Evolutionary conservation across 2,329 filamentous ascomycete species (phyloP).

Genomic region (Cryphonectria japonica): DNA sequence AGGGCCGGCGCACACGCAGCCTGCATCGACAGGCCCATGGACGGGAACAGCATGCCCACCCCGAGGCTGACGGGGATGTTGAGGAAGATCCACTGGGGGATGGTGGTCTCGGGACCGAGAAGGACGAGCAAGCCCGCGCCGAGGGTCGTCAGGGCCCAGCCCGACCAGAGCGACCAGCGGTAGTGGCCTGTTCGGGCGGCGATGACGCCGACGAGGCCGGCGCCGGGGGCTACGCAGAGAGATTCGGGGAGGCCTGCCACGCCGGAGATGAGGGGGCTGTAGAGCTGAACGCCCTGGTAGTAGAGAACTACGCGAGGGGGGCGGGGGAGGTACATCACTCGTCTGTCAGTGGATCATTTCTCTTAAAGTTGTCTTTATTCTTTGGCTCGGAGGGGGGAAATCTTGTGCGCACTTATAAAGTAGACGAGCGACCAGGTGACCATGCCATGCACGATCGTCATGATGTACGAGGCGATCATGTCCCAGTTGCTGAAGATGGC

Average conservation of each 20-base stretch:
- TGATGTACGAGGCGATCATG: conserved; percentile 45
- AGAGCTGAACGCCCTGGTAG: conserved; percentile 56
- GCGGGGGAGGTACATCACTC: too few relatives aligned
- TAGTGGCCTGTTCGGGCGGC: conserved; percentile 62
- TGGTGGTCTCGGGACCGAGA: conserved; percentile 52
- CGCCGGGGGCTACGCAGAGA: conserved; percentile 66
- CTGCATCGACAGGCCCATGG: conserved; percentile 67
- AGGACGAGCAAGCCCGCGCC: conserved; percentile 60
- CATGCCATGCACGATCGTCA: conserved; percentile 61
- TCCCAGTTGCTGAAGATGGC: conserved; percentile 53
- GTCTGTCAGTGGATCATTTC: not conserved
- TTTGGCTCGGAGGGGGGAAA: not conserved
- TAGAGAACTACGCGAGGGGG: conserved; percentile 40
- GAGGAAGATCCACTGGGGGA: conserved; percentile 62
- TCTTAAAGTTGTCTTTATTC: conserved; percentile 31
- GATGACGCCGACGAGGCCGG: conserved; percentile 57
- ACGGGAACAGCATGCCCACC: conserved; percentile 66
- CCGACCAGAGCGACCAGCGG: conserved; percentile 62
- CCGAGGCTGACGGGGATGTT: conserved; percentile 64
- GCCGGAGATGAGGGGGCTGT: conserved; percentile 56
- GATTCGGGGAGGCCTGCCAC: conserved; percentile 63
- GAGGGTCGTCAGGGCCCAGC: conserved; percentile 63
- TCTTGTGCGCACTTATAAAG: conserved; percentile 48
- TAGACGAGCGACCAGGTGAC: conserved; percentile 59
- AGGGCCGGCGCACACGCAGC: conserved; percentile 53